Percentiles rank a stretch among this genome's conserved stretches.
Conservation (phyloP, 805 yeast species). For the Pichia nanzhaoensis region DNA sequence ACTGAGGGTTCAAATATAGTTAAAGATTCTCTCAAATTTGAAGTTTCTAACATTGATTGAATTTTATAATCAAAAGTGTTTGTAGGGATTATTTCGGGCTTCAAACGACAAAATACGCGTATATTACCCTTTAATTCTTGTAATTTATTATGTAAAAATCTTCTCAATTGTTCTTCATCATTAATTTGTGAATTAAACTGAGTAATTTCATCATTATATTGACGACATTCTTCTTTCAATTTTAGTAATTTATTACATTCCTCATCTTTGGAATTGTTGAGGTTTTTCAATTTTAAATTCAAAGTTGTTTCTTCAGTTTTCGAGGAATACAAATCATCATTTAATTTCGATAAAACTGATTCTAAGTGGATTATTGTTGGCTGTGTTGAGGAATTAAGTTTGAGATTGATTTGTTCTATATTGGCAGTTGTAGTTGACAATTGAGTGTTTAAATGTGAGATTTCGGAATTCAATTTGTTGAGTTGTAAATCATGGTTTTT, state of each 20-base stretch:
- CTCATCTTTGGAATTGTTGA: conserved; percentile 10
- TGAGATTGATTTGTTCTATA: background rate
- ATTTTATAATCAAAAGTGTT: conserved; percentile 13
- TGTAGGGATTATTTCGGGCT: conserved; percentile 41
- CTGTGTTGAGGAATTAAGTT: background rate
- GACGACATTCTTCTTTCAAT: conserved; percentile 15
- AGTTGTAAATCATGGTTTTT: background rate
- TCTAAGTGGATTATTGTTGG: conserved; percentile 1
- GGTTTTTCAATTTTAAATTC: background rate
- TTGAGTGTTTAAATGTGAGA: background rate
- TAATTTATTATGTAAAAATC: conserved; percentile 61
- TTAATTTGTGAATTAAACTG: conserved; percentile 24
- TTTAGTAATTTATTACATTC: conserved; percentile 4
- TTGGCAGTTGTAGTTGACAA: background rate
- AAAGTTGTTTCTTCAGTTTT: background rate
- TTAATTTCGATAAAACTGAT: conserved; percentile 8
- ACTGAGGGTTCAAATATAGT: conserved; percentile 22
- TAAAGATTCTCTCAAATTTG: conserved; percentile 25
- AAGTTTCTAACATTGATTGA: conserved; percentile 13
- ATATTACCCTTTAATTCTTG: conserved; percentile 91
- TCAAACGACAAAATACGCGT: conserved; percentile 79
- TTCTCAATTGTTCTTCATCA: conserved; percentile 35
- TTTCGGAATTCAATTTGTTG: background rate
- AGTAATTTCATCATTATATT: conserved; percentile 21
- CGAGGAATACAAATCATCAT: background rate